Evolutionary conservation across 768 basidiomycete genomes (phyloP).

Genomic region (Boletus insuetus): DNA sequence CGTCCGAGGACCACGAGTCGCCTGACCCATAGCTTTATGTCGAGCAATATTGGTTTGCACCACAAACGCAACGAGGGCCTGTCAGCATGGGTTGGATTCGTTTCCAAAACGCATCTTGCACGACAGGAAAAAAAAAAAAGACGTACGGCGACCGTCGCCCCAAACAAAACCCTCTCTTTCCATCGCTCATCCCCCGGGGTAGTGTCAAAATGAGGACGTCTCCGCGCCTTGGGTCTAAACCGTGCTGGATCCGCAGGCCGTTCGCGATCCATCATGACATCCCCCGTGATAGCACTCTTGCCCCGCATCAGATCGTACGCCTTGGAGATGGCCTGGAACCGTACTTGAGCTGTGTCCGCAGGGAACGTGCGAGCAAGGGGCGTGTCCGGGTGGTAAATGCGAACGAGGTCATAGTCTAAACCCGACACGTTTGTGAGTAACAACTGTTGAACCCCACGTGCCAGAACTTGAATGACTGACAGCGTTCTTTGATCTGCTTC

Average conservation of each 20-base stretch:
- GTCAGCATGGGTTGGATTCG: not conserved
- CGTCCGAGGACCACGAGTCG: conserved; percentile 1
- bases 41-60: conserved; percentile 32
- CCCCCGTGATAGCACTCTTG: conserved; percentile 32
- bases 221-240: conserved; percentile 37
- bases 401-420: conserved; percentile 75
- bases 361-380: conserved; percentile 40
- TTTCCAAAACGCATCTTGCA: not conserved
- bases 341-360: conserved; percentile 52
- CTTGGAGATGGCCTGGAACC: conserved; percentile 64
- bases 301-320: conserved; percentile 67
- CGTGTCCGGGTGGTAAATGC: conserved; percentile 78
- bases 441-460: not conserved
- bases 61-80: conserved; percentile 36
- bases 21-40: conserved; percentile 30
- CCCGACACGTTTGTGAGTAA: not conserved
- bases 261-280: conserved; percentile 14
- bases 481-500: conserved; percentile 55
- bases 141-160: conserved; percentile 51
- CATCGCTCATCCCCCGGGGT: conserved; percentile 52
- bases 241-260: conserved; percentile 36
- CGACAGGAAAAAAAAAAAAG: not conserved
- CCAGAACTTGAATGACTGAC: conserved; percentile 41
- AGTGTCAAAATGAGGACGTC: conserved; percentile 48
- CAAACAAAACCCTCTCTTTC: conserved; percentile 62